Evolutionary conservation across 2,329 filamentous ascomycete genomes (phyloP).

Genomic region (Tolypocladium amazonense): DNA sequence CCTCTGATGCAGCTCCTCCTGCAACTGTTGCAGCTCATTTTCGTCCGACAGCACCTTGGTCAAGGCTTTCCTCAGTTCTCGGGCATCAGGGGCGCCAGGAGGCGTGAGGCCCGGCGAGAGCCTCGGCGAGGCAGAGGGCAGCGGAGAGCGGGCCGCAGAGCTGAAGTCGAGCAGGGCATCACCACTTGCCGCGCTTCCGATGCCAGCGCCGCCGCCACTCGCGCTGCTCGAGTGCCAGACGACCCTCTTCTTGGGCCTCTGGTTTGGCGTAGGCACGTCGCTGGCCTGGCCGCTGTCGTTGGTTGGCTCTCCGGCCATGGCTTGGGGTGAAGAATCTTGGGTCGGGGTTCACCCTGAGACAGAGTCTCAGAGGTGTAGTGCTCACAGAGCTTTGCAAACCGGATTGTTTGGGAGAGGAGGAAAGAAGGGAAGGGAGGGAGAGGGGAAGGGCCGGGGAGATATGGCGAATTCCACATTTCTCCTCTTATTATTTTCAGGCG

Average conservation of each 20-base stretch:
- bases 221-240: constrained; percentile 24
- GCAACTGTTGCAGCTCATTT: constrained; percentile 10
- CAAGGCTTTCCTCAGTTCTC: constrained; percentile 25
- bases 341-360: constrained; percentile 11
- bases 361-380: constrained; percentile 9
- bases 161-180: constrained; percentile 4
- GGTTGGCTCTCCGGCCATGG: constrained; percentile 12
- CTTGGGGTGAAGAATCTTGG: constrained; percentile 6
- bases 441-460: not conserved
- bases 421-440: not conserved
- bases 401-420: not conserved
- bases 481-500: not conserved
- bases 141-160: not conserved
- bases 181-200: constrained; percentile 2
- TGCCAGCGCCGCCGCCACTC: constrained; percentile 5
- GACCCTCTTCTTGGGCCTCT: constrained; percentile 30
- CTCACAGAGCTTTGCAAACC: not conserved
- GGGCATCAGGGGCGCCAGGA: constrained; percentile 24
- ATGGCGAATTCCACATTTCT: not conserved
- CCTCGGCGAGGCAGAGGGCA: constrained; percentile 1
- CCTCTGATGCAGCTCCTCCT: not conserved
- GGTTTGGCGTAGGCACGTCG: constrained; percentile 18
- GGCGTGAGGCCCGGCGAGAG: constrained; percentile 13
- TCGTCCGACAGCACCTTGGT: constrained; percentile 26
- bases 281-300: constrained; percentile 17